phyloP scores from a whole-genome alignment of 352 stramenopile genomes.

The Halophytophthora batemanensis region DNA sequence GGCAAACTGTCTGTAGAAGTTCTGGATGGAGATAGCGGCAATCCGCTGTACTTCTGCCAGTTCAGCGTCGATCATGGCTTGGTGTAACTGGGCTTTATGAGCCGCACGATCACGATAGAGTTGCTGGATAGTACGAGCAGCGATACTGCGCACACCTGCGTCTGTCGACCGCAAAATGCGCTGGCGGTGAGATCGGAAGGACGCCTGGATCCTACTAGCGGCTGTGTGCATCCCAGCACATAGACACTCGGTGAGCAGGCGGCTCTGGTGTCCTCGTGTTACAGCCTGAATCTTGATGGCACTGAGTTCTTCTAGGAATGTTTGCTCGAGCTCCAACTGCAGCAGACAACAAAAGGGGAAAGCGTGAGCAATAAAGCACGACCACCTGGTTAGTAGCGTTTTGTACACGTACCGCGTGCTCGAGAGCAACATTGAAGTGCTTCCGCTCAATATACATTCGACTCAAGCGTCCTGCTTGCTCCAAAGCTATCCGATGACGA shows the following conservation, averaged over 20 bases:
- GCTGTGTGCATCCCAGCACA: slow-evolving; percentile 42
- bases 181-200: slow-evolving; percentile 28
- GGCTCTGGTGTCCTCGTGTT: slow-evolving; percentile 54
- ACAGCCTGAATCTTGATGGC: slow-evolving; percentile 64
- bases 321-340: slow-evolving; percentile 35
- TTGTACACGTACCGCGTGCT: slow-evolving; percentile 51
- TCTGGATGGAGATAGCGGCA: slow-evolving; percentile 50
- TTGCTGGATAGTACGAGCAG: slow-evolving; percentile 48
- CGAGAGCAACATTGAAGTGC: slow-evolving; percentile 43
- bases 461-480: slow-evolving; percentile 40
- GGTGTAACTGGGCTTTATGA: slow-evolving; percentile 18
- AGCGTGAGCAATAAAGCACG: background rate
- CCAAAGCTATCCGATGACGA: slow-evolving; percentile 20
- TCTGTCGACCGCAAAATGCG: slow-evolving; percentile 4
- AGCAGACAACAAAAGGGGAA: slow-evolving; percentile 1
- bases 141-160: slow-evolving; percentile 44
- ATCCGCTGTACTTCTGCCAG: slow-evolving; percentile 46
- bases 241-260: slow-evolving; percentile 43
- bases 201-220: slow-evolving; percentile 43
- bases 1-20: slow-evolving; percentile 33
- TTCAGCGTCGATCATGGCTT: slow-evolving; percentile 32
- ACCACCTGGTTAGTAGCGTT: no score
- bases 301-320: slow-evolving; percentile 46
- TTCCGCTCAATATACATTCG: slow-evolving; percentile 59
- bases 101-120: slow-evolving; percentile 29